Evolutionary conservation across 768 basidiomycete genomes (phyloP), one percentile per base, ranked within the genome.

Genomic region (Chiua virens): DNA sequence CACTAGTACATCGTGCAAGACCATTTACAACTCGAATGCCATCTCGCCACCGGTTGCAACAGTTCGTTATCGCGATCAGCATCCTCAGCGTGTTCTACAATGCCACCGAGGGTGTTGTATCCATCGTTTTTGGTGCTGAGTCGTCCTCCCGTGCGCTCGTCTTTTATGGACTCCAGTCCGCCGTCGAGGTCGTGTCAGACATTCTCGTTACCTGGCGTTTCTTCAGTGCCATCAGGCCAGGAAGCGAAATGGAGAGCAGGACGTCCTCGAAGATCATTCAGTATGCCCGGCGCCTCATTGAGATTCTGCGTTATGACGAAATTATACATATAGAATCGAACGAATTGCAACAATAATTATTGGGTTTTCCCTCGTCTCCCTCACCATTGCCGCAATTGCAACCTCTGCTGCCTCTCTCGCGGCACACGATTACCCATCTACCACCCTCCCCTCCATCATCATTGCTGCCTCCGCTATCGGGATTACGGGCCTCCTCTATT

Each of bases 131-230:
- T 44, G 77, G 78, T 1, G 65, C 70, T 45, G 76, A 77, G 28
- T 72, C 75, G 11, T 67, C 69, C 4, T 79, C 78, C 1, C 68
- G 64, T 5, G 70, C 77, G 8, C 70, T 79, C 38, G 63, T 79
- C 23, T 78, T 79, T 62, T 79, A 74, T 42, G 77, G 77, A 1
- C 69, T 79, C 15, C 78, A 79, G 36, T 78, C 77, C 0, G 73
- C 58, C 4, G 74, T 78, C 35, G 78, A 79, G 52, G 76, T 78
- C 32, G 60, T 73, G 42, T 78, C 77, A 18, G 69, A 76, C n/a
- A n/a, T n/a, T n/a, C n/a, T n/a, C 6, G 78, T 78, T 22, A 52
- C 75, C 13, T 79, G 77, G 77, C 63, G 77, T 27, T 79, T 78
- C 49, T 35, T 69, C 27, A 50, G 65, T 15, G 62, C 69, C 11